Percentiles rank a stretch among this genome's conserved stretches.
phyloP scores from a whole-genome alignment of 179 eudicot genomes.

The Beta macrorhiza region DNA sequence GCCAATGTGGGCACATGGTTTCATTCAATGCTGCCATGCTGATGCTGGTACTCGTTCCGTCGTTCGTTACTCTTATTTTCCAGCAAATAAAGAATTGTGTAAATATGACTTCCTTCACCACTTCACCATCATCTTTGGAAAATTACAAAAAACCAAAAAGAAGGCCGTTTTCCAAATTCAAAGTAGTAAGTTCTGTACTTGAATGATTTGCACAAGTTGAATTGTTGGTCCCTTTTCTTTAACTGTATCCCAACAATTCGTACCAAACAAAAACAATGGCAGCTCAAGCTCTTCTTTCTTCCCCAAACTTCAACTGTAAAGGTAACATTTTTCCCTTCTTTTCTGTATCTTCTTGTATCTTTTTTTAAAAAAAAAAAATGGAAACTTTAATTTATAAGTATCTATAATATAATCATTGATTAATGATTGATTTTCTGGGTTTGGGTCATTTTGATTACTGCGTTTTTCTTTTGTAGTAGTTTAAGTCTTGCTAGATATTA shows the following conservation, averaged over 20 bases:
- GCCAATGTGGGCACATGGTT: too few species aligned
- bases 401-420: neutral
- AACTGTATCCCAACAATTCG: neutral
- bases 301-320: slow-evolving; percentile 20
- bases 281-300: slow-evolving; percentile 28
- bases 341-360: neutral
- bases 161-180: too few species aligned
- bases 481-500: neutral
- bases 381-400: neutral
- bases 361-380: neutral
- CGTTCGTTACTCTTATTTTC: too few species aligned
- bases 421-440: neutral
- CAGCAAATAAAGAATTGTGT: too few species aligned
- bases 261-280: slow-evolving; percentile 17
- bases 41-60: too few species aligned
- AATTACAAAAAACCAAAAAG: too few species aligned
- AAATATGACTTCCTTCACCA: too few species aligned
- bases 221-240: neutral
- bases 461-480: too few species aligned
- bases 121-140: too few species aligned
- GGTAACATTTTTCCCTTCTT: slow-evolving; percentile 11
- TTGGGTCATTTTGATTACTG: neutral
- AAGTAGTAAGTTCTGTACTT: too few species aligned
- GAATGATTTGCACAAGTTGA: too few species aligned
- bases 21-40: too few species aligned